Percentiles rank a stretch among this genome's conserved stretches.
These are phyloP conservation scores for Ambrosia hybrid DNA, from an alignment of 140 eudicot species.

Conservation along the genomic window DNA sequence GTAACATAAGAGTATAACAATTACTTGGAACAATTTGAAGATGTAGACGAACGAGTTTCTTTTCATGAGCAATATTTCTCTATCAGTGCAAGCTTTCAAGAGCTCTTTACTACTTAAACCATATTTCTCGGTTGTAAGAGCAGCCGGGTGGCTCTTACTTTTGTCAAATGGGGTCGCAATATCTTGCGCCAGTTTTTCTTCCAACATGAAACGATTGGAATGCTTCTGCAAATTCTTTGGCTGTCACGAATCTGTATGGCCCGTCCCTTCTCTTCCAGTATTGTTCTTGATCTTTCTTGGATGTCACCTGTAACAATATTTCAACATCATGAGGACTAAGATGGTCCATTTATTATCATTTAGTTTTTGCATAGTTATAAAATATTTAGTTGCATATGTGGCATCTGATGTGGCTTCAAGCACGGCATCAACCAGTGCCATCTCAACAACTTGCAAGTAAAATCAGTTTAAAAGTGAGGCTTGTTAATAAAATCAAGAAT, in stretches of 20 bases:
- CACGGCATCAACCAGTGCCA: too few relatives aligned
- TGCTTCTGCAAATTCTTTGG: slow-evolving; percentile 62
- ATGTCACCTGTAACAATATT: slow-evolving; percentile 56
- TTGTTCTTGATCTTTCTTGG: slow-evolving; percentile 70
- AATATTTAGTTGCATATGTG: too few relatives aligned
- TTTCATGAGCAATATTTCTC: slow-evolving; percentile 82
- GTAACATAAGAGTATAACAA: background rate
- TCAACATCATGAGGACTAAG: background rate
- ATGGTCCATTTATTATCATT: too few relatives aligned
- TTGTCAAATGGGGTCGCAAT: slow-evolving; percentile 48
- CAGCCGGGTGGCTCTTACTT: slow-evolving; percentile 66
- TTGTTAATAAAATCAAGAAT: too few relatives aligned
- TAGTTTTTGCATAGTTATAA: too few relatives aligned
- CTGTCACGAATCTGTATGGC: slow-evolving; percentile 55
- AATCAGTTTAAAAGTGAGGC: background rate
- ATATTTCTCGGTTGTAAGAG: slow-evolving; percentile 51
- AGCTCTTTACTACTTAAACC: slow-evolving; percentile 49
- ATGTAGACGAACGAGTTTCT: slow-evolving; percentile 77
- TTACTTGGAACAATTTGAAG: slow-evolving; percentile 74
- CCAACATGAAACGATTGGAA: slow-evolving; percentile 61
- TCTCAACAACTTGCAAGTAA: too few relatives aligned
- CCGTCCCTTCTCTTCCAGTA: slow-evolving; percentile 56
- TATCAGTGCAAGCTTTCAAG: slow-evolving; percentile 66
- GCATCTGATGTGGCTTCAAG: too few relatives aligned
- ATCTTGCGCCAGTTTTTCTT: slow-evolving; percentile 27